These are phyloP conservation scores for Hyparrhenia diplandra DNA, from an alignment of 176 grass and related monocot species.

Conservation along the genomic window DNA sequence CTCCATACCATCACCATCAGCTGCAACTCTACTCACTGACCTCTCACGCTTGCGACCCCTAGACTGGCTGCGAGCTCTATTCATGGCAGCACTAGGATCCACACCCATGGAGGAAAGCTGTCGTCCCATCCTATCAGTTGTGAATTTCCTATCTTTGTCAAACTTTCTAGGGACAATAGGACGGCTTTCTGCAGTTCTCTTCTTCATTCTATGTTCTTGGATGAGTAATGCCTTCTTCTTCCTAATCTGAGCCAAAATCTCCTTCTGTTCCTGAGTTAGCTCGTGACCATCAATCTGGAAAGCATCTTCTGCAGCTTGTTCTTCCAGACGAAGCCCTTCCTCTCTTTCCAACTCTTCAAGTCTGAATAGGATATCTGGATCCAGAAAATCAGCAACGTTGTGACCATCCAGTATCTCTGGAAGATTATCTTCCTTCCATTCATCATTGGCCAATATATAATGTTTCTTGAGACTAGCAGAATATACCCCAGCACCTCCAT, in stretches of 20 bases:
- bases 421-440: slow-evolving; percentile 69
- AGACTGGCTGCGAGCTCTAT: slow-evolving; percentile 36
- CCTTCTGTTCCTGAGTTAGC: slow-evolving; percentile 42
- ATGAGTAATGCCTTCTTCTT: slow-evolving; percentile 64
- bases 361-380: slow-evolving; percentile 70
- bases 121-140: slow-evolving; percentile 33
- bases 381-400: slow-evolving; percentile 73
- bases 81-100: slow-evolving; percentile 46
- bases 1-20: slow-evolving; percentile 52
- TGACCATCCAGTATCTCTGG: slow-evolving; percentile 77
- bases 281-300: slow-evolving; percentile 69
- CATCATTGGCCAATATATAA: slow-evolving; percentile 63
- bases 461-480: slow-evolving; percentile 72
- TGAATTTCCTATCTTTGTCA: slow-evolving; percentile 48
- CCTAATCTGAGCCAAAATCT: slow-evolving; percentile 57
- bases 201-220: slow-evolving; percentile 81
- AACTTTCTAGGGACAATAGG: slow-evolving; percentile 71
- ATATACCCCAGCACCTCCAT: slow-evolving; percentile 89
- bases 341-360: slow-evolving; percentile 71
- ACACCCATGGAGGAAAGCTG: slow-evolving; percentile 56
- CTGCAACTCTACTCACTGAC: slow-evolving; percentile 46
- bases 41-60: slow-evolving; percentile 72
- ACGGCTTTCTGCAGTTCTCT: slow-evolving; percentile 81
- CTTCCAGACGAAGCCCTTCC: slow-evolving; percentile 69
- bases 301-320: slow-evolving; percentile 40